Base-by-base conservation (phyloP, 257 asterid genomes). In the Solanum pinnatisectum region DNA sequence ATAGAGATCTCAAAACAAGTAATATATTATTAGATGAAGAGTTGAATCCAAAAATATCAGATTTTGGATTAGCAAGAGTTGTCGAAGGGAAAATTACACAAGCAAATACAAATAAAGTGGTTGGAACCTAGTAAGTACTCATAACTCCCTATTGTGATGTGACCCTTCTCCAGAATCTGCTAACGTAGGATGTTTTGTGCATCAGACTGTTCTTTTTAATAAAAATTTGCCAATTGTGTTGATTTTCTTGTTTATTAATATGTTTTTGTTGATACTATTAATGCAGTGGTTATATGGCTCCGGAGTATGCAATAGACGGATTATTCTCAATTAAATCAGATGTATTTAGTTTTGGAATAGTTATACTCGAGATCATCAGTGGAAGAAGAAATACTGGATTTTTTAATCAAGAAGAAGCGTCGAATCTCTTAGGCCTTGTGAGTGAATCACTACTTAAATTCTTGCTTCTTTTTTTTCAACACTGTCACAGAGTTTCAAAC, bases 1-100 rank as follows among this genome's bases (percentile, higher is more conserved):
- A 79, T 44, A 79, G 84, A 79, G 84, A 79, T 79, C 84, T 79
- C 39, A 79, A 79, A 79, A 79, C 84, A 44, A 79, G 84, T 27
- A 79, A 79, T 11, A 79, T 79, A 15, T 79, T 79, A 27, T 79
- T 79, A 44, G 84, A 79, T 79, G 84, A 79, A 44, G 84, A 79
- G 5, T 27, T 79, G 39, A 79, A 79, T 46, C 84, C 84, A 79
- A 79, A 79, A 44, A 79, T 79, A 79, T 79, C 84, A 79, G 84
- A 79, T 79, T 79, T 79, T 44, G 84, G 84, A 10, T 79, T 79
- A 44, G 84, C 84, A 8, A 79, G 84, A 10, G 84, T 79, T 79
- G 84, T 79, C 44, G 84, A 79, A 79, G 84, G 84, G 67, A 79
- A 79, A 79, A 79, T 44, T 79, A 79, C 84, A 79, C 84, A 79